phyloP scores from a whole-genome alignment of 1,284 basidiomycete species.

The Sparassis latifolia region DNA sequence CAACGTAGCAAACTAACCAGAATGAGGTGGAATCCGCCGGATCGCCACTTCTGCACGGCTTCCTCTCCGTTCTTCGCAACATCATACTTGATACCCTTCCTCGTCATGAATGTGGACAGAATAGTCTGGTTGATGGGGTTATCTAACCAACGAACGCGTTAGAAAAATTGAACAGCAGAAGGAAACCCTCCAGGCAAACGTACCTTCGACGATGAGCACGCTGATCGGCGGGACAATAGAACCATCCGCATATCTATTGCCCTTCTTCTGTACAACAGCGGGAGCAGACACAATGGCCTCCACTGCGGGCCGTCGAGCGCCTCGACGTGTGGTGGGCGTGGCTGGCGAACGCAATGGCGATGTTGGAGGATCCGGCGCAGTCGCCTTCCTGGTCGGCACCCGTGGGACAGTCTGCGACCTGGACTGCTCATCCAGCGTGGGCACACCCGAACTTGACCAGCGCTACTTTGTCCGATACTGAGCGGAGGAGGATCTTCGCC shows the following conservation, averaged over 20 bases:
- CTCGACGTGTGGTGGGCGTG: conserved; percentile 4
- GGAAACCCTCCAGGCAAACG: conserved; percentile 18
- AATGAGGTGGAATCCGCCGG: conserved; percentile 93
- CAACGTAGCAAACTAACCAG: conserved; percentile 52
- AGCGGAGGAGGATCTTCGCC: neutral
- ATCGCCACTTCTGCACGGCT: conserved; percentile 94
- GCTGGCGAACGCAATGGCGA: conserved; percentile 20
- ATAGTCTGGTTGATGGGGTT: conserved; percentile 99
- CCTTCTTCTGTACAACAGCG: conserved; percentile 19
- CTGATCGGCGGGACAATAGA: conserved; percentile 90
- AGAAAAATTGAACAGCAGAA: conserved; percentile 2
- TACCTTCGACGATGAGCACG: conserved; percentile 93
- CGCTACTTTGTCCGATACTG: neutral
- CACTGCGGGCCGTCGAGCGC: conserved; percentile 12
- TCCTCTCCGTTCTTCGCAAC: conserved; percentile 94
- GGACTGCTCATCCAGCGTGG: conserved; percentile 1
- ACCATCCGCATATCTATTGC: conserved; percentile 23
- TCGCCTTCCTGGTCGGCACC: conserved; percentile 5
- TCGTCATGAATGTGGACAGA: conserved; percentile 91
- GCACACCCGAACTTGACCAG: neutral
- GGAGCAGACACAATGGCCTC: conserved; percentile 13
- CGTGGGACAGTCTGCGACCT: conserved; percentile 6
- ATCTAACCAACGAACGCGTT: conserved; percentile 45
- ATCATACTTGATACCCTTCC: conserved; percentile 94
- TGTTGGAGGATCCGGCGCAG: conserved; percentile 14